Base-by-base conservation (phyloP, 1,284 basidiomycete genomes). In the Erythrobasidium hasegawianum region DNA sequence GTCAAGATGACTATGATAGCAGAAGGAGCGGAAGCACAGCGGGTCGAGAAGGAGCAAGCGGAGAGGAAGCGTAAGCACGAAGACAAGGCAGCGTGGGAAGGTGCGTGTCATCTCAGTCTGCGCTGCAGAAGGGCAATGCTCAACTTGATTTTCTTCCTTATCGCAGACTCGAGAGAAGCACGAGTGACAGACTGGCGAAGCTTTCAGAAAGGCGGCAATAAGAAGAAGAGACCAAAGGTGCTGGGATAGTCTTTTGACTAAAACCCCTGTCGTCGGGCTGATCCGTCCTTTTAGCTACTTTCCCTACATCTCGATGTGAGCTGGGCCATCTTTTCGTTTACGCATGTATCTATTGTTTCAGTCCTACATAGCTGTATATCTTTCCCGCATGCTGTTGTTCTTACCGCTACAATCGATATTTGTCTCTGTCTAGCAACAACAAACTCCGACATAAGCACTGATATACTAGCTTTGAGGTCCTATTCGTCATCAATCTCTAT, bases 201-300 rank as follows among this genome's bases (percentile, higher is more conserved):
- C 24, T 74, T 74, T 54, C 64, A 71, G 29, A 72, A 71, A 58
- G 72, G 68, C 16, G 57, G 71, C 9, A 52, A 43, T 8, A 92
- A 91, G 82, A 93, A 90, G 80, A 87, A 85, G 77, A 90, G 62
- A n/a, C 62, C 62, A 52, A 65, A 65, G 62, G 62, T 65, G 62
- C 62, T 65, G 29, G 62, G 62, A 33, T 65, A 33, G 57, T 16
- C n/a, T 18, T 9, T 41, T 20, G 33, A 27, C 22, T 24, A 40
- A 14, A 8, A 27, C 38, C 24, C 39, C 26, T 24, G 26, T 55
- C 39, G 59, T 53, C 24, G 16, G 26, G 55, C 66, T 68, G 54
- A 64, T 60, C 24, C 47, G 45, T 38, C 47, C 13, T 49, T 41
- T 29, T 60, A 45, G 58, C 65, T 40, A 38, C 50, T n/a, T 1